A percentile compares a stretch with the other conserved stretches of the same genome.
These are phyloP conservation scores for Dendrobium huoshanense DNA, from an alignment of 106 monocot genomes.

Conservation along the genomic window DNA sequence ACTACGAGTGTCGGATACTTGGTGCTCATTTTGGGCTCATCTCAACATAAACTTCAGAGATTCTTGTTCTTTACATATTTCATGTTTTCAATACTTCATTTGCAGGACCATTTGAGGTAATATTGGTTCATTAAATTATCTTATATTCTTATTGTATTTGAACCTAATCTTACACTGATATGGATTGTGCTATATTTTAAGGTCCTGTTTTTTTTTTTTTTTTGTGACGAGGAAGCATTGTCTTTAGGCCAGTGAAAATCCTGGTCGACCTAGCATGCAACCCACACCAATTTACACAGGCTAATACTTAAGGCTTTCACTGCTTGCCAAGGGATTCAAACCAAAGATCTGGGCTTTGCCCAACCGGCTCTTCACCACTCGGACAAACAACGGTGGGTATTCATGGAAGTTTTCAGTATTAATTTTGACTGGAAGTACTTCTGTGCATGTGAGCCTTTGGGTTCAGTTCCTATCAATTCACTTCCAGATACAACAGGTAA, in stretches of 20 bases:
- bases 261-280: too few relatives aligned
- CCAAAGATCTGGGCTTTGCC: too few relatives aligned
- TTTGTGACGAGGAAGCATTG: too few relatives aligned
- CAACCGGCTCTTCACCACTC: too few relatives aligned
- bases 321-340: too few relatives aligned
- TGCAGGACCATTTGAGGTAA: constrained; percentile 97
- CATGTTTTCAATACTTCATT: constrained; percentile 88
- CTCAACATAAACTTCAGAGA: constrained; percentile 95
- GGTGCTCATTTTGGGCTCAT: constrained; percentile 99
- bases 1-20: constrained; percentile 87
- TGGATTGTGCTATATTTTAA: constrained; percentile 16
- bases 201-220: constrained; percentile 52
- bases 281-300: too few relatives aligned
- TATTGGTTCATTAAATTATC: constrained; percentile 1
- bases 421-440: constrained; percentile 97
- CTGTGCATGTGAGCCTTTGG: constrained; percentile 81
- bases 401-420: constrained; percentile 93
- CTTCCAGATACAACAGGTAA: constrained; percentile 62
- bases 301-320: too few relatives aligned
- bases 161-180: background rate
- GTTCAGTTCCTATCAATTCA: constrained; percentile 55
- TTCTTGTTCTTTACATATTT: constrained; percentile 92
- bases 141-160: background rate
- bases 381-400: constrained; percentile 9
- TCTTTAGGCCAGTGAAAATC: too few relatives aligned